These are phyloP conservation scores for Torulaspora franciscae DNA, from an alignment of 805 yeast genomes.

Conservation along the genomic window DNA sequence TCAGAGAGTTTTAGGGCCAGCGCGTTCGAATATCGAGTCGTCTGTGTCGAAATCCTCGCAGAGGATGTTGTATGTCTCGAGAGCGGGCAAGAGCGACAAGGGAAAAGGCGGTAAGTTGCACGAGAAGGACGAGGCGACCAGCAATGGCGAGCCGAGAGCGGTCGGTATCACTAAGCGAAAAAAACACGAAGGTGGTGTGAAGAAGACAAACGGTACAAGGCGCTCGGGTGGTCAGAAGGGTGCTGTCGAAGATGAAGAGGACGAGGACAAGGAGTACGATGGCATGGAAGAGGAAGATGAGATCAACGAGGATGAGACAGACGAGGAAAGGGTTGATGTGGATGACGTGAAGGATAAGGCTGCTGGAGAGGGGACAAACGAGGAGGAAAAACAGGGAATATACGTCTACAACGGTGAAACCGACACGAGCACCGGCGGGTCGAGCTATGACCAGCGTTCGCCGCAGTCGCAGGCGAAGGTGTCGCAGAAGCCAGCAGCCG, in stretches of 20 bases:
- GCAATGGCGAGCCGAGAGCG: background rate
- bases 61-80: constrained; percentile 9
- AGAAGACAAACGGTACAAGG: background rate
- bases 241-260: constrained; percentile 8
- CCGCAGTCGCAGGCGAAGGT: constrained; percentile 8
- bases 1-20: constrained; percentile 1
- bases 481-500: constrained; percentile 1
- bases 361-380: constrained; percentile 17
- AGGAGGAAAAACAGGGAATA: constrained; percentile 23
- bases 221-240: constrained; percentile 10
- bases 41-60: constrained; percentile 19
- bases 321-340: constrained; percentile 5
- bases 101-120: background rate
- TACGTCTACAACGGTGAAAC: constrained; percentile 28
- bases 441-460: constrained; percentile 15
- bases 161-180: constrained; percentile 1
- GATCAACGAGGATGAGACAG: constrained; percentile 7
- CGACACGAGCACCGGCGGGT: constrained; percentile 29
- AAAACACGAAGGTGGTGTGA: constrained; percentile 4
- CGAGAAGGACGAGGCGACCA: background rate
- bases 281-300: constrained; percentile 16
- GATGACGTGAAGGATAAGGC: constrained; percentile 11
- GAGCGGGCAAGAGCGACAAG: background rate
- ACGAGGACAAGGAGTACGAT: constrained; percentile 7
- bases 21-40: constrained; percentile 12